These are phyloP conservation scores for Coemansia sp. DNA, from an alignment of 192 early-diverging fungal genomes.

Conservation along the genomic window DNA sequence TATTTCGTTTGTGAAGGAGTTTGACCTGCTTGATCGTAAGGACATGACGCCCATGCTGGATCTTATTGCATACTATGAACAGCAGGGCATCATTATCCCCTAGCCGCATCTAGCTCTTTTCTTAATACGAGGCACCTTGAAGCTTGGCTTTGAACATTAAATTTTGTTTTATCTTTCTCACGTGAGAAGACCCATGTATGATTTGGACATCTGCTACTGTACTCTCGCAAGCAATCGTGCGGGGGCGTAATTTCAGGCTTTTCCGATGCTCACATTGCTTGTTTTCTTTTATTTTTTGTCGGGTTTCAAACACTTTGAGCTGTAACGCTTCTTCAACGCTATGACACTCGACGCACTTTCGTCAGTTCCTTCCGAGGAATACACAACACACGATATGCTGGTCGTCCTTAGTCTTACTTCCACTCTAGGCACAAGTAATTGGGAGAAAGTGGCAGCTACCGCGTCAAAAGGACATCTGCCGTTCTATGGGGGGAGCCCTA, in stretches of 20 bases:
- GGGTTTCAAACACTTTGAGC: not conserved
- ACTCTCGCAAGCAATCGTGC: not conserved
- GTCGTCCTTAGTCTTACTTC: conserved; percentile 32
- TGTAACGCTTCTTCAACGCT: not conserved
- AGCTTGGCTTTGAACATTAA: no score
- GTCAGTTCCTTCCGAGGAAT: conserved; percentile 1
- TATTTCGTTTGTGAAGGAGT: conserved; percentile 87
- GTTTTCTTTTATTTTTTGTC: not conserved
- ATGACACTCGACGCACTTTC: conserved; percentile 13
- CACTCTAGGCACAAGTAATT: conserved; percentile 22
- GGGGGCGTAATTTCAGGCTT: not conserved
- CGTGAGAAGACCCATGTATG: conserved; percentile 6
- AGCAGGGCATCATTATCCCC: conserved; percentile 39
- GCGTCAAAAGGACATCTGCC: conserved; percentile 3
- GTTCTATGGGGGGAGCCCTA: not conserved
- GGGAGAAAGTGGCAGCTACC: conserved; percentile 19
- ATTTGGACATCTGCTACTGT: not conserved
- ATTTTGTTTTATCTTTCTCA: not conserved
- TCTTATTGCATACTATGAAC: conserved; percentile 61
- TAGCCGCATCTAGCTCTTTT: not conserved
- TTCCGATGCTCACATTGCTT: not conserved
- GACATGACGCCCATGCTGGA: conserved; percentile 80
- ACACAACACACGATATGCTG: conserved; percentile 37
- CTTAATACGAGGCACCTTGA: not conserved
- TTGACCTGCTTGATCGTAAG: conserved; percentile 91